A percentile compares a stretch with the other conserved stretches of the same genome.
These are phyloP conservation scores for Leccinum olivaceoglutinosum DNA, from an alignment of 1,284 basidiomycete species.

Conservation along the genomic window DNA sequence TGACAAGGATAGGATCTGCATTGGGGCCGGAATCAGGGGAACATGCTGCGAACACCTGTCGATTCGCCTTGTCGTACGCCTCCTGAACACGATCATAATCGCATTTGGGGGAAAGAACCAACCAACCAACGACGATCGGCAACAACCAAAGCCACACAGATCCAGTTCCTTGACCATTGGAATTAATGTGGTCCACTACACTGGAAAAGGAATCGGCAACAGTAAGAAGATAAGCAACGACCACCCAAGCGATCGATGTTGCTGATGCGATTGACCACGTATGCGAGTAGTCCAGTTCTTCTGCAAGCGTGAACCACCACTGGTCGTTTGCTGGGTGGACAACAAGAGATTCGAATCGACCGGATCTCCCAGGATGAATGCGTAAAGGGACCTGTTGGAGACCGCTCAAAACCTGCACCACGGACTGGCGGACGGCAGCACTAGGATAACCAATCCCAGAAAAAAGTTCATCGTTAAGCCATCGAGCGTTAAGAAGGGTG, in stretches of 20 bases:
- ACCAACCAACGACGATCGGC: conserved; percentile 37
- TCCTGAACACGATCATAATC: conserved; percentile 29
- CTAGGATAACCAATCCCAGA: conserved; percentile 18
- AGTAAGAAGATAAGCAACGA: conserved; percentile 39
- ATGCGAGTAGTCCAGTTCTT: conserved; percentile 25
- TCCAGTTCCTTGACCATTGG: conserved; percentile 33
- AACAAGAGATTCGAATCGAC: conserved; percentile 26
- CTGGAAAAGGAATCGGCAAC: conserved; percentile 34
- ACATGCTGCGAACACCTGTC: conserved; percentile 6
- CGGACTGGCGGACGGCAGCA: conserved; percentile 8
- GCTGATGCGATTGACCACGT: conserved; percentile 38
- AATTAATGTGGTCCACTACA: conserved; percentile 20
- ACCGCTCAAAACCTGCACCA: conserved; percentile 21
- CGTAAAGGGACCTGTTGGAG: conserved; percentile 31
- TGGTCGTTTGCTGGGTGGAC: conserved; percentile 29
- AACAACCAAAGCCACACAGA: conserved; percentile 40
- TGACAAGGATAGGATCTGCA: conserved; percentile 1
- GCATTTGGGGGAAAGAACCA: conserved; percentile 38
- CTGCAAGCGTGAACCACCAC: conserved; percentile 26
- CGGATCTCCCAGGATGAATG: conserved; percentile 20
- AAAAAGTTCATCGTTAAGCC: conserved; percentile 24
- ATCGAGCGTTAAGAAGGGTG: conserved; percentile 29
- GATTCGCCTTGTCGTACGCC: conserved; percentile 32
- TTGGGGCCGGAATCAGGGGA: neutral
- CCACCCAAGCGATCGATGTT: conserved; percentile 37